Evolutionary conservation across 225 moss, liverwort and hornwort species (phyloP), one percentile per base, ranked within the genome.

Genomic region (Lunularia cruciata): DNA sequence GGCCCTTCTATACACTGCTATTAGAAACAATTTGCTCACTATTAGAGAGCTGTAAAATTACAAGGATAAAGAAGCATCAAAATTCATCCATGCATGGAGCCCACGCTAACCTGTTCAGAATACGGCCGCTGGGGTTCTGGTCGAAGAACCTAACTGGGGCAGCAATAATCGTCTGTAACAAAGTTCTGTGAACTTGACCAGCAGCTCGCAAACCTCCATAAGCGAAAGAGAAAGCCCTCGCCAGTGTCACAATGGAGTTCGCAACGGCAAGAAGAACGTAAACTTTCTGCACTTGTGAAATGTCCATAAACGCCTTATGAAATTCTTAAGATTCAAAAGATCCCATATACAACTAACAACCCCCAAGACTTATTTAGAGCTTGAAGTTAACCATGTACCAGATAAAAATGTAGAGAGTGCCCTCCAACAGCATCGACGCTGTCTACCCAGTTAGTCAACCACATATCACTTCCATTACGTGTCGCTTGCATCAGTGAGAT

Each of bases 381-480:
- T 28, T n/a, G 35, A 43, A 27, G 5, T 30, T 4, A 2, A 2
- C 0, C 31, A 35, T 47, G 25, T 90, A 95, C 95, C 83, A 95
- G 81, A 81, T 92, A 92, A 72, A 90, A 95, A 28, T 72, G 53
- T 33, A 84, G 69, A 48, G 86, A 72, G 67, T 78, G 74, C 66
- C 64, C 55, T 64, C 74, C 73, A 58, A 76, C 73, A 51, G 34
- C 73, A 63, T 48, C 76, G 55, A 63, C 67, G 43, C 67, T 84
- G 85, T 96, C 90, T 45, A 96, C 90, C 96, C 96, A 96, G 62
- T 92, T 84, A 70, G 92, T 84, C 56, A 96, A 82, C 96, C 96
- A 96, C 61, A 83, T 69, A 79, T 96, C 96, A 67, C 89, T 83
- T 55, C 86, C 89, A 68, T 92, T 92, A 57, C 89, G 80, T 54